These are phyloP conservation scores for Zoysia pacifica DNA, from an alignment of 176 grass and related monocot species.

Conservation along the genomic window DNA sequence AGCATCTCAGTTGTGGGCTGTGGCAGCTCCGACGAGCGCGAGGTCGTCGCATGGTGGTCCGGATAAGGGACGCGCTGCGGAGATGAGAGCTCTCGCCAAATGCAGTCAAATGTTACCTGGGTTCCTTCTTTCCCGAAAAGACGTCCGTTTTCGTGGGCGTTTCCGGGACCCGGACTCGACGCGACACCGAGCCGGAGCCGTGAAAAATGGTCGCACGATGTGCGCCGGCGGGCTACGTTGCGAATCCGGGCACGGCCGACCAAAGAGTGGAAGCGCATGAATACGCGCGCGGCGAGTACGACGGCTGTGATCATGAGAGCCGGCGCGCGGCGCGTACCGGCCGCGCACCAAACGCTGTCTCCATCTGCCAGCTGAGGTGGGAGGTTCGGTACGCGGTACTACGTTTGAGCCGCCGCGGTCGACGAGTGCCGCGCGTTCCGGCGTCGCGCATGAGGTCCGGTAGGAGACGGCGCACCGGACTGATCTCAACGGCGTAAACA, in stretches of 20 bases:
- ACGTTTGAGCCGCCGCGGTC: background rate
- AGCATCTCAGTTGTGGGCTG: background rate
- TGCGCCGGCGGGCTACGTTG: no score
- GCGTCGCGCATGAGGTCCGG: background rate
- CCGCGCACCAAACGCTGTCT: constrained; percentile 32
- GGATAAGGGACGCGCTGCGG: background rate
- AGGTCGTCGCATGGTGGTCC: background rate
- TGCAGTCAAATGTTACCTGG: background rate
- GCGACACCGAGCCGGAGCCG: background rate
- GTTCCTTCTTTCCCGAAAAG: background rate
- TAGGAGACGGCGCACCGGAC: background rate
- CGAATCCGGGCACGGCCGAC: background rate
- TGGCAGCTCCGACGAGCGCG: constrained; percentile 18
- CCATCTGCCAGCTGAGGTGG: constrained; percentile 5
- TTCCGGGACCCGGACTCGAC: background rate
- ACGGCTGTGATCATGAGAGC: background rate
- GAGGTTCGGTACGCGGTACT: background rate
- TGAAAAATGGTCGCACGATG: background rate
- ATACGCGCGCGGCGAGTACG: background rate
- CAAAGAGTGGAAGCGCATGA: constrained; percentile 15
- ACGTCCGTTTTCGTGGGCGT: background rate
- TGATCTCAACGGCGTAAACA: background rate
- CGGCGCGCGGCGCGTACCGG: background rate
- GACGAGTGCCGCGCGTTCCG: background rate
- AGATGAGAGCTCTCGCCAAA: background rate